phyloP scores from a whole-genome alignment of 2,329 filamentous ascomycete genomes.

The Setomelanomma holmii region DNA sequence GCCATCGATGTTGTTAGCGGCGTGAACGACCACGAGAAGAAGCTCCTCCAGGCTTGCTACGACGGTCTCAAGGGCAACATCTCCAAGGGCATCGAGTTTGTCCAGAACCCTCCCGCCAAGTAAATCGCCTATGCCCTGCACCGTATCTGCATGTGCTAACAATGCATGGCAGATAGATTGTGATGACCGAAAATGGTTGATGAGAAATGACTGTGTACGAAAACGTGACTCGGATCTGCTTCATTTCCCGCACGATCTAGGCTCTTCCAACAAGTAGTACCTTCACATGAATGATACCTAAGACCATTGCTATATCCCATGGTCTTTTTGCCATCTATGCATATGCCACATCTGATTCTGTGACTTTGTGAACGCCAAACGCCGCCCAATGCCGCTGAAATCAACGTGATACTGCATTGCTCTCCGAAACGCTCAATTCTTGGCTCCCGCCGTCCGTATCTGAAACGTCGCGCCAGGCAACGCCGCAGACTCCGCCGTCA shows the following conservation, averaged over 20 bases:
- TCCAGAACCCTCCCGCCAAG: slow-evolving; percentile 74
- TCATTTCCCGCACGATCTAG: slow-evolving; percentile 9
- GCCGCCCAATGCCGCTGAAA: slow-evolving; percentile 43
- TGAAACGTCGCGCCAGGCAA: slow-evolving; percentile 92
- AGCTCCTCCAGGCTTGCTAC: slow-evolving; percentile 76
- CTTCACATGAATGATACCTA: slow-evolving; percentile 4
- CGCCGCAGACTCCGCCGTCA: slow-evolving; percentile 88
- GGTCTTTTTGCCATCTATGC: neutral
- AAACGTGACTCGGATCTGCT: slow-evolving; percentile 14
- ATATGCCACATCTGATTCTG: neutral
- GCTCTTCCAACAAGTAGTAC: slow-evolving; percentile 4
- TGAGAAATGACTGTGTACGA: slow-evolving; percentile 20
- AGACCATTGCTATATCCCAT: slow-evolving; percentile 2
- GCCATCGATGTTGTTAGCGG: slow-evolving; percentile 78
- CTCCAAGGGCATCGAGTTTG: slow-evolving; percentile 89
- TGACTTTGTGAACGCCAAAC: slow-evolving; percentile 17
- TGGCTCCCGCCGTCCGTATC: slow-evolving; percentile 81
- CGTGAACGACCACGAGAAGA: slow-evolving; percentile 88
- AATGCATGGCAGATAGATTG: slow-evolving; percentile 23
- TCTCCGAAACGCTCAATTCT: slow-evolving; percentile 58
- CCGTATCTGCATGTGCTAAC: slow-evolving; percentile 3
- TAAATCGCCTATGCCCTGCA: slow-evolving; percentile 25
- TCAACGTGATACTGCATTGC: neutral
- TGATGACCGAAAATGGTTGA: slow-evolving; percentile 17
- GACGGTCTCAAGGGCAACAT: slow-evolving; percentile 91